These are phyloP conservation scores for Cladosporium austrohemisphaericum DNA, from an alignment of 2,329 filamentous ascomycete genomes.

Conservation along the genomic window DNA sequence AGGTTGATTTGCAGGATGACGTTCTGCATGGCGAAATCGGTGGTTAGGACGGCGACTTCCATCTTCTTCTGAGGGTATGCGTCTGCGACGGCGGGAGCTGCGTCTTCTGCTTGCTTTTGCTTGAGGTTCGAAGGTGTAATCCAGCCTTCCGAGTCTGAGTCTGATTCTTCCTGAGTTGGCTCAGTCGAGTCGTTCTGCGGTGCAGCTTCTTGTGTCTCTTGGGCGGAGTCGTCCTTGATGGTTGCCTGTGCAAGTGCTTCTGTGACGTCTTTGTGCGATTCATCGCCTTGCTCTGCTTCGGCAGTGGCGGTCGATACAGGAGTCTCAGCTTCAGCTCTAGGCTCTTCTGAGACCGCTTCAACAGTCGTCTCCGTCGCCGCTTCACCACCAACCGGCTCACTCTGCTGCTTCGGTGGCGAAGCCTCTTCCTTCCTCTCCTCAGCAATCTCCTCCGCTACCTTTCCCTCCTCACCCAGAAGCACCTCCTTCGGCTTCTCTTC, in stretches of 20 bases:
- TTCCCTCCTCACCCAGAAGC: background rate
- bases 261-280: conserved; percentile 2
- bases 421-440: conserved; percentile 13
- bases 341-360: background rate
- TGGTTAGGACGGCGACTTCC: conserved; percentile 87
- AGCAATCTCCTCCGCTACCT: conserved; percentile 3
- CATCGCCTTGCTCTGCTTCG: background rate
- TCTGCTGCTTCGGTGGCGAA: background rate
- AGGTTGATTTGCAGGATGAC: conserved; percentile 93
- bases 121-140: conserved; percentile 92
- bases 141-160: conserved; percentile 69
- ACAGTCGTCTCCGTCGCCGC: background rate
- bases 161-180: conserved; percentile 45
- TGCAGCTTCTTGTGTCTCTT: conserved; percentile 20
- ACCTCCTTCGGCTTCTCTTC: conserved; percentile 4
- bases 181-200: conserved; percentile 1
- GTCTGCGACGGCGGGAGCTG: conserved; percentile 42
- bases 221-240: conserved; percentile 16
- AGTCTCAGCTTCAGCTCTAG: background rate
- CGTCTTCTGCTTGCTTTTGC: conserved; percentile 70
- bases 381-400: background rate
- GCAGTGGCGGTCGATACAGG: background rate
- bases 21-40: conserved; percentile 97
- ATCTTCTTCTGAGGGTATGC: conserved; percentile 59
- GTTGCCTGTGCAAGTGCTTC: conserved; percentile 5